Conservation (phyloP, 352 stramenopile species). For the Phytophthora melonis region DNA sequence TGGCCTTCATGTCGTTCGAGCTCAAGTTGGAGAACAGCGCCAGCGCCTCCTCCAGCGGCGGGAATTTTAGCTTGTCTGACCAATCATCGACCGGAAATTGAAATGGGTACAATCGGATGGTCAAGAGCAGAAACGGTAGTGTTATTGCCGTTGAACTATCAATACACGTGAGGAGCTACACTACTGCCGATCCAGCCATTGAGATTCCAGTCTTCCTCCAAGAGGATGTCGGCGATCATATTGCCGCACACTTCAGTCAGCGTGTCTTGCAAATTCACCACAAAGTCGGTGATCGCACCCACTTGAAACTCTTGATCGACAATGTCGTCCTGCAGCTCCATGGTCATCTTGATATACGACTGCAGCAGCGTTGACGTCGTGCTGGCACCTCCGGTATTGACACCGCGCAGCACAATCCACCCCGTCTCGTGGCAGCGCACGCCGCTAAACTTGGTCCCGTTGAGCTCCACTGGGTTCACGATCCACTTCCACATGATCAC, state of each 20-base stretch:
- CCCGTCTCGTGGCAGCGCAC: conserved; percentile 46
- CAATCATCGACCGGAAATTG: background rate
- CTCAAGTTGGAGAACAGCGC: background rate
- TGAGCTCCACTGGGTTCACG: conserved; percentile 49
- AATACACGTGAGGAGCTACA: background rate
- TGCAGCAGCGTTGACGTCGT: conserved; percentile 46
- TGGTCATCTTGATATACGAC: conserved; percentile 59
- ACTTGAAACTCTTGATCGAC: conserved; percentile 50
- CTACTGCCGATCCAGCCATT: conserved; percentile 28
- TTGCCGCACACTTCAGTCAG: conserved; percentile 38
- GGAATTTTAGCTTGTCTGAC: background rate
- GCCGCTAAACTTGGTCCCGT: conserved; percentile 38
- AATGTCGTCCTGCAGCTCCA: conserved; percentile 61
- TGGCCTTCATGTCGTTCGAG: background rate
- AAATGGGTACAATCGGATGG: background rate
- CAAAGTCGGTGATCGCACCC: conserved; percentile 47
- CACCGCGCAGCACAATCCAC: conserved; percentile 39
- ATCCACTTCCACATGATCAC: conserved; percentile 63
- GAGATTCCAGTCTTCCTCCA: conserved; percentile 60
- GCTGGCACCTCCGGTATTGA: background rate
- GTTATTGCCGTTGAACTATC: background rate
- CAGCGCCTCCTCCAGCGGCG: background rate
- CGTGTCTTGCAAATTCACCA: conserved; percentile 46
- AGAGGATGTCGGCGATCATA: conserved; percentile 44
- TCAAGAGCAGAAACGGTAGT: background rate